Percentiles rank a stretch among this genome's conserved stretches.
phyloP scores from a whole-genome alignment of 2,329 filamentous ascomycete species.

The Nothophoma quercina region DNA sequence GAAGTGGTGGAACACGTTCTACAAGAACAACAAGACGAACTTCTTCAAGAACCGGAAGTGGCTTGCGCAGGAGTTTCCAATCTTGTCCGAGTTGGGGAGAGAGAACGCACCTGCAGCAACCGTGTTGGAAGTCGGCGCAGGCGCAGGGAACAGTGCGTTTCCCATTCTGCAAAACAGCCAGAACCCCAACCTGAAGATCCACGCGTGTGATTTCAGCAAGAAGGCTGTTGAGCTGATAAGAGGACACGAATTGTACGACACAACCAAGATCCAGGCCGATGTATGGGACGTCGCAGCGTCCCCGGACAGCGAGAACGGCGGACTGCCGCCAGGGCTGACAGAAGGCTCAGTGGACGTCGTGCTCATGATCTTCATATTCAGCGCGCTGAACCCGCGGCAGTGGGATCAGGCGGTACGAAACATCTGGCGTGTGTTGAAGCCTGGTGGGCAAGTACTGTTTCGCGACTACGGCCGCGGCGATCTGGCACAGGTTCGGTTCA shows the following conservation, averaged over 20 bases:
- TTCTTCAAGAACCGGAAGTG: constrained; percentile 99
- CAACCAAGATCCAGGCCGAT: constrained; percentile 79
- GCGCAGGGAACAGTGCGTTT: constrained; percentile 95
- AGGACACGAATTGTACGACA: constrained; percentile 76
- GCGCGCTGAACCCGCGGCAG: constrained; percentile 82
- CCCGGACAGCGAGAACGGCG: constrained; percentile 56
- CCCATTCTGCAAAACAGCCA: constrained; percentile 84
- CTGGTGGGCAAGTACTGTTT: constrained; percentile 92
- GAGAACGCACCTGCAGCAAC: constrained; percentile 73
- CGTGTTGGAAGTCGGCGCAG: constrained; percentile 90
- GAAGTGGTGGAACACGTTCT: constrained; percentile 98
- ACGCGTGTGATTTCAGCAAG: constrained; percentile 96
- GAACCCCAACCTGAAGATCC: constrained; percentile 81
- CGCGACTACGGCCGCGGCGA: constrained; percentile 96
- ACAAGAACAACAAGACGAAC: constrained; percentile 95
- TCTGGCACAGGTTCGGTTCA: constrained; percentile 94
- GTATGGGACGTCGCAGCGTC: constrained; percentile 84
- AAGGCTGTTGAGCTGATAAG: constrained; percentile 94
- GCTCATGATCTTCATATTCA: constrained; percentile 97
- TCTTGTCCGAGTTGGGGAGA: constrained; percentile 78
- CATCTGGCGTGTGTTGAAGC: constrained; percentile 82
- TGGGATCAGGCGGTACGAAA: constrained; percentile 86
- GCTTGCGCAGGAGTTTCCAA: constrained; percentile 93
- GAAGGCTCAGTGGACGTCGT: constrained; percentile 89
- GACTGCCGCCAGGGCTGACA: constrained; percentile 76